phyloP scores from a whole-genome alignment of 192 early-diverging fungal genomes.

The Coemansia sp. region DNA sequence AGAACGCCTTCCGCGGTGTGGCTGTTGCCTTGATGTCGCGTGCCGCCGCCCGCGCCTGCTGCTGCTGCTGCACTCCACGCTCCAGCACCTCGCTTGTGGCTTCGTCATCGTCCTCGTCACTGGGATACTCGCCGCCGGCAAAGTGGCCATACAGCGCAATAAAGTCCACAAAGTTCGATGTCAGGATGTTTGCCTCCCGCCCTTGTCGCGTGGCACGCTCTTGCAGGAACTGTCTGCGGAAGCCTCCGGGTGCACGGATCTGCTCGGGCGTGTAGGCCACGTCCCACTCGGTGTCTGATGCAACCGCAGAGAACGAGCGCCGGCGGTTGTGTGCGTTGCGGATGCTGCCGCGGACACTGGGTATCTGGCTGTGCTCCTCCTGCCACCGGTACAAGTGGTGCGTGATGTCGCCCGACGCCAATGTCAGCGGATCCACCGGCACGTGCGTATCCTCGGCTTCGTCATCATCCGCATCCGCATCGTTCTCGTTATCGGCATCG shows the following conservation, averaged over 20 bases:
- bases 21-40: slow-evolving; percentile 58
- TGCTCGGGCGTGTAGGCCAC: slow-evolving; percentile 50
- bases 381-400: slow-evolving; percentile 90
- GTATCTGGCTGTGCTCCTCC: slow-evolving; percentile 52
- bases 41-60: slow-evolving; percentile 13
- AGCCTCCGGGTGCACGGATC: slow-evolving; percentile 80
- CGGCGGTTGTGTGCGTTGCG: slow-evolving; percentile 29
- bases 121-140: slow-evolving; percentile 88
- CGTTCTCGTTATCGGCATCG: slow-evolving; percentile 18
- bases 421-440: slow-evolving; percentile 53
- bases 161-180: slow-evolving; percentile 93
- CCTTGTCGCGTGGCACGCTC: slow-evolving; percentile 69
- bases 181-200: slow-evolving; percentile 64
- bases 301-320: slow-evolving; percentile 44
- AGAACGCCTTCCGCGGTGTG: slow-evolving; percentile 70
- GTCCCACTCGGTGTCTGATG: slow-evolving; percentile 61
- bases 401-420: slow-evolving; percentile 77
- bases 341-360: slow-evolving; percentile 10
- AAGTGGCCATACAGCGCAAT: slow-evolving; percentile 91
- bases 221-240: slow-evolving; percentile 83
- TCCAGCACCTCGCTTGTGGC: slow-evolving; percentile 26
- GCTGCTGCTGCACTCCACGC: slow-evolving; percentile 18
- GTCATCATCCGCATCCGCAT: slow-evolving; percentile 12
- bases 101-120: slow-evolving; percentile 70
- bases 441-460: slow-evolving; percentile 30